These are phyloP conservation scores for Neonectria sp. DNA, from an alignment of 2,329 filamentous ascomycete genomes.

Conservation along the genomic window DNA sequence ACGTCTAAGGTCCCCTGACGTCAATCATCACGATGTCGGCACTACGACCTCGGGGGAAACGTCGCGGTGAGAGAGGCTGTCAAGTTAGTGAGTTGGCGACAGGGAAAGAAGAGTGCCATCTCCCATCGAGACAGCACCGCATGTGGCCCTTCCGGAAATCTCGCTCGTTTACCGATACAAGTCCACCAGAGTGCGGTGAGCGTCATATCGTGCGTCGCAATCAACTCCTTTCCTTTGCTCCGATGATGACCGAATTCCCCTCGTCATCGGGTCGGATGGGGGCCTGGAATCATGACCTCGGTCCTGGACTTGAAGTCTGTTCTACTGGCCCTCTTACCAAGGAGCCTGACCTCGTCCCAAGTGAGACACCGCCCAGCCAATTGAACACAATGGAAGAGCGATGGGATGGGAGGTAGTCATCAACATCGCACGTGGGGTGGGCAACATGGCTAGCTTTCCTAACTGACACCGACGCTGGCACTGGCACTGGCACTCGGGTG, in stretches of 20 bases:
- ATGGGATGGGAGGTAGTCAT: background rate
- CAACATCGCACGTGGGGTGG: background rate
- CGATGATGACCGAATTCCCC: background rate
- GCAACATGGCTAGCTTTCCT: too few species aligned
- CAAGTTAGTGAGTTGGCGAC: background rate
- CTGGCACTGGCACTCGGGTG: background rate
- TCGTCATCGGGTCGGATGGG: background rate
- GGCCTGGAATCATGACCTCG: background rate
- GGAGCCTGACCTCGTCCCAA: background rate
- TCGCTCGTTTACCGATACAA: constrained; percentile 1
- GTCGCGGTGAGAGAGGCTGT: constrained; percentile 18
- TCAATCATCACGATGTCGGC: constrained; percentile 30
- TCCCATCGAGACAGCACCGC: too few species aligned
- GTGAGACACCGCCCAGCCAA: background rate
- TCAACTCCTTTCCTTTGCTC: background rate
- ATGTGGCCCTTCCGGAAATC: too few species aligned
- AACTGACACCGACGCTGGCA: background rate
- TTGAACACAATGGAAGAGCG: background rate
- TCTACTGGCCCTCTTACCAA: background rate
- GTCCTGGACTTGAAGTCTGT: background rate
- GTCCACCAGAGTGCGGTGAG: background rate
- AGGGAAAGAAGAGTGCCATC: background rate
- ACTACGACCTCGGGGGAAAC: constrained; percentile 9
- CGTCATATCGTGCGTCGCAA: background rate
- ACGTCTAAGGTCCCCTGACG: constrained; percentile 41